These are phyloP conservation scores for Coemansia sp. DNA, from an alignment of 192 early-diverging fungal genomes.

Conservation along the genomic window DNA sequence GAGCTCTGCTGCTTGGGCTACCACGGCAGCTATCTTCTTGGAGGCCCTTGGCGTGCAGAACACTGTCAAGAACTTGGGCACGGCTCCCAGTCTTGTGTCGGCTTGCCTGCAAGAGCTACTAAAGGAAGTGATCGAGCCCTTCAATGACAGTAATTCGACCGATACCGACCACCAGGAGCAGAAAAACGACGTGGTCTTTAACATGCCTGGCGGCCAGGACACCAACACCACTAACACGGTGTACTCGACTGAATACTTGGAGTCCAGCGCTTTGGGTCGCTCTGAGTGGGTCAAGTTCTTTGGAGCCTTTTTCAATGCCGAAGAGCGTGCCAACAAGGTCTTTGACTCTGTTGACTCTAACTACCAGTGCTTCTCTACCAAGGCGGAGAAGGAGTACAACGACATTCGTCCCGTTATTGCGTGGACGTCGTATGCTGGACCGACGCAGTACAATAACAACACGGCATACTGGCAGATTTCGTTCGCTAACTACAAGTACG, in stretches of 20 bases:
- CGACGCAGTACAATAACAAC: conserved; percentile 67
- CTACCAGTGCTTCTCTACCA: conserved; percentile 49
- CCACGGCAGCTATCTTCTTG: conserved; percentile 44
- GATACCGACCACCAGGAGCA: conserved; percentile 38
- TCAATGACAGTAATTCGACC: conserved; percentile 41
- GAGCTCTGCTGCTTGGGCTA: conserved; percentile 45
- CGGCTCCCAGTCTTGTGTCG: conserved; percentile 47
- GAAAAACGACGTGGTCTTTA: conserved; percentile 36
- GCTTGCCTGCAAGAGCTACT: conserved; percentile 56
- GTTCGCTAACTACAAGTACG: conserved; percentile 60
- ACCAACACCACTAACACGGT: conserved; percentile 40
- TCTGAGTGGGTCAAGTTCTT: conserved; percentile 61
- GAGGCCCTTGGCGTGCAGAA: conserved; percentile 55
- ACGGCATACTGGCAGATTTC: conserved; percentile 64
- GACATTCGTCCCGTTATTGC: conserved; percentile 58
- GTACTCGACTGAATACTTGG: conserved; percentile 39
- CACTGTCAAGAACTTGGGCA: conserved; percentile 45
- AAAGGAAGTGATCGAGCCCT: conserved; percentile 39
- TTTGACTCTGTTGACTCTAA: conserved; percentile 47
- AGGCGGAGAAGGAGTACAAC: conserved; percentile 47
- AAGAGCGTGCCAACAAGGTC: conserved; percentile 51
- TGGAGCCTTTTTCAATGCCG: conserved; percentile 55
- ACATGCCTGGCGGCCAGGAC: conserved; percentile 36
- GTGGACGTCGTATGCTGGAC: conserved; percentile 63
- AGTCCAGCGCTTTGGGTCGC: conserved; percentile 43